phyloP scores from a whole-genome alignment of 1,139 yeast species.

The Diutina sp. region DNA sequence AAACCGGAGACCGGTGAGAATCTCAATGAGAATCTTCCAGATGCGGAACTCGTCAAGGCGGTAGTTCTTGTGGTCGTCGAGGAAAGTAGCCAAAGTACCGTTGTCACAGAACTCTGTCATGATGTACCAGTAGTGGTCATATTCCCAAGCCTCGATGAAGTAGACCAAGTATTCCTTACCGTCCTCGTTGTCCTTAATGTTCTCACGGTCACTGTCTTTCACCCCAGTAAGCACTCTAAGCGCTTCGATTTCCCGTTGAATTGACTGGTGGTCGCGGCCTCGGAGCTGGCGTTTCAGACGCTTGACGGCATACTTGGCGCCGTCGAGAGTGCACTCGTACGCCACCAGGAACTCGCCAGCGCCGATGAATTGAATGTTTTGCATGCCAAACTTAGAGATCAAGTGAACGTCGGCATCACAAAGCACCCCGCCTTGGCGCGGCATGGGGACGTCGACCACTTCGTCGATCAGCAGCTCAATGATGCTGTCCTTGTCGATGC shows the following conservation, averaged over 20 bases:
- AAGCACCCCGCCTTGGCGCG: conserved; percentile 4
- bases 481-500: conserved; percentile 4
- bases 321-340: conserved; percentile 56
- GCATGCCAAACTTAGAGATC: conserved; percentile 48
- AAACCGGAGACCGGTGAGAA: conserved; percentile 64
- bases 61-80: conserved; percentile 59
- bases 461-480: conserved; percentile 1
- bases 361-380: conserved; percentile 57
- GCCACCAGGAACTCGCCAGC: conserved; percentile 86
- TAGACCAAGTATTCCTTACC: conserved; percentile 74
- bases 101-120: conserved; percentile 96
- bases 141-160: conserved; percentile 81
- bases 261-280: conserved; percentile 29
- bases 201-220: conserved; percentile 19
- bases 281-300: conserved; percentile 46
- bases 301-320: conserved; percentile 71
- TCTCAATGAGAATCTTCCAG: conserved; percentile 88
- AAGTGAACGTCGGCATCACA: conserved; percentile 40
- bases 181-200: conserved; percentile 43
- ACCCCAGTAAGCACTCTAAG: conserved; percentile 28
- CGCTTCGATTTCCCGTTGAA: conserved; percentile 31
- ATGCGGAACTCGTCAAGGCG: conserved; percentile 94
- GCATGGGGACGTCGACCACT: neutral
- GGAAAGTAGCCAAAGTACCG: conserved; percentile 74
- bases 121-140: conserved; percentile 60